phyloP scores from a whole-genome alignment of 371 early-diverging fungal genomes.

The Syncephalis plumigaleata region DNA sequence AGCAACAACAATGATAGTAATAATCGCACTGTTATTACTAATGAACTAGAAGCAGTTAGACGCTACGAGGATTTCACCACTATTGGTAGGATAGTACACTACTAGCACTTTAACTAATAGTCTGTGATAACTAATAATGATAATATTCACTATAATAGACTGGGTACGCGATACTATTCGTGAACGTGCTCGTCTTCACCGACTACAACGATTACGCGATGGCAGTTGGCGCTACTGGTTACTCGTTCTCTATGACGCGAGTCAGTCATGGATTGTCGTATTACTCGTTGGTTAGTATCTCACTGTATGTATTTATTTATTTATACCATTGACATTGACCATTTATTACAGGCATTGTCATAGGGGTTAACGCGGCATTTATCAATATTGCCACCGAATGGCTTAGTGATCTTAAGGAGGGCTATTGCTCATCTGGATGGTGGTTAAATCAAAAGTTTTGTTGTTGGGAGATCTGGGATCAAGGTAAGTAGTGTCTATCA shows the following conservation, averaged over 20 bases:
- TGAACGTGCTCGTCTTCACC: constrained; percentile 54
- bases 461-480: constrained; percentile 65
- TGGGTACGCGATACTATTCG: constrained; percentile 79
- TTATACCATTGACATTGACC: constrained; percentile 1
- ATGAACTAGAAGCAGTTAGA: background rate
- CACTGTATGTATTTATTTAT: background rate
- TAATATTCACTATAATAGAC: constrained; percentile 39
- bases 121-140: too few relatives aligned
- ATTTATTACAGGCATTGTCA: constrained; percentile 33
- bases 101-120: background rate
- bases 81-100: background rate
- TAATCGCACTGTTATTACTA: too few relatives aligned
- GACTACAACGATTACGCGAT: constrained; percentile 22
- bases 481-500: constrained; percentile 18
- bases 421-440: constrained; percentile 76
- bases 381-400: constrained; percentile 77
- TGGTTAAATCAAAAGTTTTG: constrained; percentile 92
- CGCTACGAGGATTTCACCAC: constrained; percentile 2
- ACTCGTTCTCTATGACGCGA: constrained; percentile 44
- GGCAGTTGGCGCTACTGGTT: constrained; percentile 37
- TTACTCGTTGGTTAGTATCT: constrained; percentile 39
- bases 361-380: constrained; percentile 66
- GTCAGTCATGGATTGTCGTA: constrained; percentile 79
- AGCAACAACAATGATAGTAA: too few relatives aligned
- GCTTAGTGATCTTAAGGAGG: constrained; percentile 70